phyloP scores from a whole-genome alignment of 139 green algal species.

The Coelastrella sp. region DNA sequence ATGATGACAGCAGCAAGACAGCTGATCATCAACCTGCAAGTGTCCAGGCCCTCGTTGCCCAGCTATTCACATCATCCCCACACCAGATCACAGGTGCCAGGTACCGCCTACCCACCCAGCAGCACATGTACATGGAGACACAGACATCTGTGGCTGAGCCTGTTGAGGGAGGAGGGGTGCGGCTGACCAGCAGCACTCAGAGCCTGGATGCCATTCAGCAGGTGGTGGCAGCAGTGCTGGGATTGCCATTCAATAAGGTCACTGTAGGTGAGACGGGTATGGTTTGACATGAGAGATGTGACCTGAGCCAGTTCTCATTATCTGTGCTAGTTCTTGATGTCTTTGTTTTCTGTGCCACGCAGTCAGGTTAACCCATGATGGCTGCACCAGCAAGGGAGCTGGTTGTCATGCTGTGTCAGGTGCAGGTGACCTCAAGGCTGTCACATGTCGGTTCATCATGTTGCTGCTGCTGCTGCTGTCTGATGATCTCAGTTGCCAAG shows the following conservation, averaged over 20 bases:
- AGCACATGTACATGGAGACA: constrained; percentile 66
- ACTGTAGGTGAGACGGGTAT: constrained; percentile 39
- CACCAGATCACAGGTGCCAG: constrained; percentile 1
- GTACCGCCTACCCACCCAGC: constrained; percentile 50
- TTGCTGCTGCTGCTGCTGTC: neutral
- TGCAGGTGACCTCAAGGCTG: neutral
- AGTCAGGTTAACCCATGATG: neutral
- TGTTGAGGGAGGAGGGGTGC: constrained; percentile 48
- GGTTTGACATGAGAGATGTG: neutral
- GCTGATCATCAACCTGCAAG: neutral
- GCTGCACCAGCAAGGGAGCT: neutral
- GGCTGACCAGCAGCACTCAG: constrained; percentile 52
- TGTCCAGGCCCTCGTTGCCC: neutral
- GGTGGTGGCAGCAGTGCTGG: constrained; percentile 71
- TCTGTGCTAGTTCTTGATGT: neutral
- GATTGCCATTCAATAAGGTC: constrained; percentile 79
- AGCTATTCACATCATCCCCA: neutral
- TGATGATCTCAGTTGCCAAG: constrained; percentile 64
- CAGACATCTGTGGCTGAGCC: constrained; percentile 46
- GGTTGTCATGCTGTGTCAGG: neutral
- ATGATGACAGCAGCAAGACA: neutral
- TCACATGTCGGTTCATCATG: neutral
- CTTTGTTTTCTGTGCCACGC: neutral
- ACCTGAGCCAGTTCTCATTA: neutral
- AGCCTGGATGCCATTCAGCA: constrained; percentile 64